Evolutionary conservation across 1,284 basidiomycete species (phyloP).

Genomic region (Microstroma glucosiphilum): DNA sequence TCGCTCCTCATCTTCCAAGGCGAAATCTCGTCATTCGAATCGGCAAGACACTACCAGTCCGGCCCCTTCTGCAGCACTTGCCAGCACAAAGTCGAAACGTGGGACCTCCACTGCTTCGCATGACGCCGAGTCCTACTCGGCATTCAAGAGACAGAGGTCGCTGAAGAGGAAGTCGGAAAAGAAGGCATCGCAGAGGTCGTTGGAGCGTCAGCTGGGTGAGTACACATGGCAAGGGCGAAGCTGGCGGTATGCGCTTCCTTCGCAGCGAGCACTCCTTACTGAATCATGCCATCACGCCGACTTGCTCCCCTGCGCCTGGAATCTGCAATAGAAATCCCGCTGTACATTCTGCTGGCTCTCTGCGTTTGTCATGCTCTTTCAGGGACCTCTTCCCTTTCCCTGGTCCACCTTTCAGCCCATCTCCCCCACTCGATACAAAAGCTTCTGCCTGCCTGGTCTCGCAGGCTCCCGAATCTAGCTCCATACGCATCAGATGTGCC

Average conservation of each 20-base stretch:
- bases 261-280: background rate
- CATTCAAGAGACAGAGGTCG: background rate
- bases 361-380: conserved; percentile 36
- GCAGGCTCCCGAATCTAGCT: conserved; percentile 25
- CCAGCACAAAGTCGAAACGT: no score
- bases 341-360: conserved; percentile 28
- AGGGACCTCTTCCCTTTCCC: conserved; percentile 33
- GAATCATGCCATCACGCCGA: background rate
- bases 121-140: no score
- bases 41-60: no score
- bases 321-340: conserved; percentile 14
- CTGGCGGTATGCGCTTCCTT: background rate
- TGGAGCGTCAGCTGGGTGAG: conserved; percentile 8
- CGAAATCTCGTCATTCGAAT: no score
- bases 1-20: no score
- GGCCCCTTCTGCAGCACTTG: no score
- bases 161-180: background rate
- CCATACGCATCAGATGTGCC: conserved; percentile 34
- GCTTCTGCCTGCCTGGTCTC: conserved; percentile 33
- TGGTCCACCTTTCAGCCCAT: conserved; percentile 32
- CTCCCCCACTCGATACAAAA: conserved; percentile 25
- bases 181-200: background rate
- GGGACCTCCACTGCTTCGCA: no score
- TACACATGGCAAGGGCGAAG: background rate
- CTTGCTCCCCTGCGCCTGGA: background rate